Evolutionary conservation across 2,329 filamentous ascomycete genomes (phyloP).

Genomic region (Microdochium trichocladiopsis): DNA sequence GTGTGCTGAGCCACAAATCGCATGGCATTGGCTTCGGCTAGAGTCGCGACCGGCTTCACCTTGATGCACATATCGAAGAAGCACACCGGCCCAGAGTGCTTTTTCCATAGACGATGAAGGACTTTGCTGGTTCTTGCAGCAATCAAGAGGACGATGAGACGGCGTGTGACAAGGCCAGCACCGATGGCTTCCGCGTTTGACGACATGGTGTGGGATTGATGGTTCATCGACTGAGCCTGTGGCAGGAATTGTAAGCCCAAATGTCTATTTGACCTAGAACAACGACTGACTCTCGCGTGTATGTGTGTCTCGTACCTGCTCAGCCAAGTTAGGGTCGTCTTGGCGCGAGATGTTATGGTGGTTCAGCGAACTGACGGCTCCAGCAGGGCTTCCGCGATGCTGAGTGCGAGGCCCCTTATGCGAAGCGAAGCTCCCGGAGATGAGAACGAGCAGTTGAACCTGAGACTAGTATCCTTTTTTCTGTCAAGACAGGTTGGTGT

Average conservation of each 20-base stretch:
- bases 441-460: too few species aligned
- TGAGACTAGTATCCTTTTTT: too few species aligned
- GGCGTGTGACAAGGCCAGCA: background rate
- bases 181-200: background rate
- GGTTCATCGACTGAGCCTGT: background rate
- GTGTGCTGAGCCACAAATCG: constrained; percentile 31
- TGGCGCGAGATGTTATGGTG: background rate
- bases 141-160: background rate
- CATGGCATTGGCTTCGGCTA: constrained; percentile 31
- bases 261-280: background rate
- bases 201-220: background rate
- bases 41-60: constrained; percentile 13
- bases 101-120: background rate
- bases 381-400: background rate
- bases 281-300: background rate
- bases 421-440: too few species aligned
- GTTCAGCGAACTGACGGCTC: background rate
- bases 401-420: background rate
- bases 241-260: background rate
- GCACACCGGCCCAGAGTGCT: background rate
- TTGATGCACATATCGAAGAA: constrained; percentile 13
- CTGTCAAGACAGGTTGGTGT: background rate
- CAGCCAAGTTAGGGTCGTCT: background rate
- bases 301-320: background rate
- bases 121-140: background rate